Evolutionary conservation across 352 stramenopile species (phyloP).

Genomic region (Phytopythium ostracodes): DNA sequence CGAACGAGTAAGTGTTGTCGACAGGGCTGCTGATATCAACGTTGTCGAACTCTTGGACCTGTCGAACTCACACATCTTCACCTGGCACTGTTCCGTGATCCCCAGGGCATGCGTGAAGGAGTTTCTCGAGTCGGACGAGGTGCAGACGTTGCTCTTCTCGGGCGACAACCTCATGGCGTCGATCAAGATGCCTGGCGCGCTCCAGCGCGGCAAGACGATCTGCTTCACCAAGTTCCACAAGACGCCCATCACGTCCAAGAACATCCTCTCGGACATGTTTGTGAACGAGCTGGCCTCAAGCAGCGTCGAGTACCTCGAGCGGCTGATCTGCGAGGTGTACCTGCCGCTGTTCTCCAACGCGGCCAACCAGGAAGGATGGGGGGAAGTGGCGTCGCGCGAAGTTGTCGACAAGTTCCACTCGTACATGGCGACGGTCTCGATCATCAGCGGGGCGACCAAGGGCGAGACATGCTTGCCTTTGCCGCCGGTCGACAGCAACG

Average conservation of each 20-base stretch:
- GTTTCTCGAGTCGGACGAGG: constrained; percentile 86
- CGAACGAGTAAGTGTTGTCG: constrained; percentile 55
- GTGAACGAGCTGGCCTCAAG: constrained; percentile 84
- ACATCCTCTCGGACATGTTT: constrained; percentile 86
- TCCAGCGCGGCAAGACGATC: constrained; percentile 89
- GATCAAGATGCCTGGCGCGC: constrained; percentile 84
- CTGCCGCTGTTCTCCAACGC: constrained; percentile 95
- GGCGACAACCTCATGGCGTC: constrained; percentile 82
- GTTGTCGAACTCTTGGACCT: neutral
- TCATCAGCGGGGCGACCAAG: constrained; percentile 96
- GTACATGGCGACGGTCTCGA: constrained; percentile 95
- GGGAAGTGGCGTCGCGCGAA: constrained; percentile 95
- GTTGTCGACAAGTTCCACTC: constrained; percentile 97
- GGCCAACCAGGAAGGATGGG: constrained; percentile 94
- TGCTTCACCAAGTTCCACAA: constrained; percentile 91
- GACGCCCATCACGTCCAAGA: constrained; percentile 70
- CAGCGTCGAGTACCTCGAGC: constrained; percentile 95
- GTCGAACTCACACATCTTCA: neutral
- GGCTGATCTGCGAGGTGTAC: constrained; percentile 93
- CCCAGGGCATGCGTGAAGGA: constrained; percentile 67
- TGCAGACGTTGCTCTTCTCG: constrained; percentile 87
- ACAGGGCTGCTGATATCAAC: too few relatives aligned
- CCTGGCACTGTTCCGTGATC: neutral
- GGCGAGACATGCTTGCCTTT: constrained; percentile 96
- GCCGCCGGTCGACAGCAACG: constrained; percentile 87